Base-by-base conservation (phyloP, 2,329 filamentous ascomycete genomes). In the Anthostomella pinea region DNA sequence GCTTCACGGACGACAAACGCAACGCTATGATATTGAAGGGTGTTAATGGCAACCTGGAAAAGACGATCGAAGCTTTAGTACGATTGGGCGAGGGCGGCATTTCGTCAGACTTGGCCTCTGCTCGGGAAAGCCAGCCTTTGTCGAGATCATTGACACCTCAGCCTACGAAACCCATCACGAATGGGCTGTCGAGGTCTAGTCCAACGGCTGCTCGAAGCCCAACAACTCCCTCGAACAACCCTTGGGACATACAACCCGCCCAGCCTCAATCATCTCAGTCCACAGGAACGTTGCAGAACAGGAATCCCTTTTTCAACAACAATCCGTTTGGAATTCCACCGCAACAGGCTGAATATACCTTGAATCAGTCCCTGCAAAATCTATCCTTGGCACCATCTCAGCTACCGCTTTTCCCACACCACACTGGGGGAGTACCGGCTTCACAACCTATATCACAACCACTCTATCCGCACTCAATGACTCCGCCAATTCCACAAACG, bases 11-110 rank as follows among this genome's bases (percentile, higher is more conserved):
- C 57, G 81, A 84, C 26, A 86, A 84, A 51, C 79, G 85, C 41
- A 97, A 96, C 56, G 73, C 79, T 4, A 80, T 84, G 34, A 81
- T 96, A 17, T 67, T 98, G 13, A 90, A 89, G 58, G 85, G 85
- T 3, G 74, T 94, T 19, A 82, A 85, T 54, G 90, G 91, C 4
- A 90, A 93, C 56, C 58, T 98, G 39, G 88, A 96, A 51, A 84
- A 80, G 60, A 81, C 91, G 0, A 80, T 97, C 28, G 91, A 97
- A 62, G 79, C 87, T 13, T 65, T 98, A 54, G 79, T 93, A 38
- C 78, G 88, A 49, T 66, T 96, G 24, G 91, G 90, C 17, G 89
- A 95, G 56, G 81, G 79, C 20, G 67, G 64, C 41, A 23, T 39
- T 37, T 63, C 66, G 21, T 61, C 66, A 48, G 43, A 62, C 25